Evolutionary conservation across 371 early-diverging fungal species (phyloP).

Genomic region (Mucor irregularis): DNA sequence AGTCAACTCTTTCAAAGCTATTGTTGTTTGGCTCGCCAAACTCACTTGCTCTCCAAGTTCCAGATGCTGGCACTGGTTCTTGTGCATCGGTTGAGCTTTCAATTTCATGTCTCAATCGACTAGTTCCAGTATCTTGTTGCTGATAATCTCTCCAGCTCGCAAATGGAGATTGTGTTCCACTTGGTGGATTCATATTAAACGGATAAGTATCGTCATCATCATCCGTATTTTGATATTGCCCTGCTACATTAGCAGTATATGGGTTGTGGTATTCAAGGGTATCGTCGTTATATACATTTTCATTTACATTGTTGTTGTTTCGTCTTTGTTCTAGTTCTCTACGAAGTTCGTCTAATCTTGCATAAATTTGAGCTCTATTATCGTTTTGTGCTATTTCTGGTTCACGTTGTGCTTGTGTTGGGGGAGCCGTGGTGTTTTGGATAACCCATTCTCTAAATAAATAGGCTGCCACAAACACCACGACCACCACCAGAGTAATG

Average conservation of each 20-base stretch:
- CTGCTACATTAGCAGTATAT: neutral
- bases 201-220: neutral
- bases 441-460: constrained; percentile 85
- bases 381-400: neutral
- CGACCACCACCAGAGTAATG: constrained; percentile 68
- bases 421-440: constrained; percentile 55
- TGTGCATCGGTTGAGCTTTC: constrained; percentile 40
- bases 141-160: constrained; percentile 28
- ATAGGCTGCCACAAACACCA: constrained; percentile 73
- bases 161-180: constrained; percentile 25
- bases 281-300: neutral
- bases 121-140: constrained; percentile 6
- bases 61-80: constrained; percentile 26
- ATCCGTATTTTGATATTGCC: neutral
- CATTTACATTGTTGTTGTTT: neutral
- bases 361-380: neutral
- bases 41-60: constrained; percentile 13
- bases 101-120: neutral
- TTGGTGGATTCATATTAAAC: constrained; percentile 8
- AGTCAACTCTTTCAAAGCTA: constrained; percentile 6
- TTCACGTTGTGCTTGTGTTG: neutral
- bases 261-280: constrained; percentile 3
- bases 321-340: constrained; percentile 1
- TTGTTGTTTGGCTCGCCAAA: neutral
- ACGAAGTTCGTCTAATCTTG: constrained; percentile 13